Conservation (phyloP, 2,329 filamentous ascomycete species). For the Chaetomiaceae sp. region DNA sequence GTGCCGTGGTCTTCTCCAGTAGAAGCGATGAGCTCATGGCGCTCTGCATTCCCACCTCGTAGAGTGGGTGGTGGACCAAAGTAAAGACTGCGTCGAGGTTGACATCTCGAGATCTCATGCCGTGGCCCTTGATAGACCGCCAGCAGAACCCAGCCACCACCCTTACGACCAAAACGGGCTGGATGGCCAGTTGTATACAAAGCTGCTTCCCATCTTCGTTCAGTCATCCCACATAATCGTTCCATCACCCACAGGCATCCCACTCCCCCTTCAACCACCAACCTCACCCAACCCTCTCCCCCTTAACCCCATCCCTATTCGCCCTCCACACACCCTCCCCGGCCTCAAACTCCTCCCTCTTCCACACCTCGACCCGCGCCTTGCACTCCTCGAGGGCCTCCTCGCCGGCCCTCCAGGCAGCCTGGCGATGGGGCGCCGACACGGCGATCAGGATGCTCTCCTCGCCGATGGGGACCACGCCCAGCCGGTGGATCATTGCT, state of each 20-base stretch:
- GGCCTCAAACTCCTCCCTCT: slow-evolving; percentile 79
- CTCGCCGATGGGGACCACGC: slow-evolving; percentile 81
- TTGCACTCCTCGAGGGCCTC: slow-evolving; percentile 87
- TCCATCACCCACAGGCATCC: neutral
- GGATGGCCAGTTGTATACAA: too few relatives aligned
- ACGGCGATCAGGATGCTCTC: slow-evolving; percentile 91
- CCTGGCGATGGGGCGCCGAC: slow-evolving; percentile 74
- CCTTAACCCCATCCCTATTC: slow-evolving; percentile 64
- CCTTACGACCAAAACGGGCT: too few relatives aligned
- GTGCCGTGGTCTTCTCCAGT: too few relatives aligned
- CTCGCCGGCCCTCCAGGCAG: slow-evolving; percentile 84
- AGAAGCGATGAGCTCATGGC: too few relatives aligned
- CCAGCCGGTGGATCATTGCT: slow-evolving; percentile 78
- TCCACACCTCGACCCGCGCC: slow-evolving; percentile 89
- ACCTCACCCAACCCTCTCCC: slow-evolving; percentile 15
- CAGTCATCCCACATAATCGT: neutral
- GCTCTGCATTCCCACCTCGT: too few relatives aligned
- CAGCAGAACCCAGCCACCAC: too few relatives aligned
- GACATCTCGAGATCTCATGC: too few relatives aligned
- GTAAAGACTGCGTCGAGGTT: too few relatives aligned
- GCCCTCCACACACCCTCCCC: slow-evolving; percentile 81
- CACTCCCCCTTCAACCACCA: neutral
- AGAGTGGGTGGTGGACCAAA: too few relatives aligned
- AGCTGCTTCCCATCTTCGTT: too few relatives aligned
- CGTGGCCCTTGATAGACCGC: too few relatives aligned